Evolutionary conservation across 352 stramenopile species (phyloP).

Genomic region (Globisporangium uncinulatum): DNA sequence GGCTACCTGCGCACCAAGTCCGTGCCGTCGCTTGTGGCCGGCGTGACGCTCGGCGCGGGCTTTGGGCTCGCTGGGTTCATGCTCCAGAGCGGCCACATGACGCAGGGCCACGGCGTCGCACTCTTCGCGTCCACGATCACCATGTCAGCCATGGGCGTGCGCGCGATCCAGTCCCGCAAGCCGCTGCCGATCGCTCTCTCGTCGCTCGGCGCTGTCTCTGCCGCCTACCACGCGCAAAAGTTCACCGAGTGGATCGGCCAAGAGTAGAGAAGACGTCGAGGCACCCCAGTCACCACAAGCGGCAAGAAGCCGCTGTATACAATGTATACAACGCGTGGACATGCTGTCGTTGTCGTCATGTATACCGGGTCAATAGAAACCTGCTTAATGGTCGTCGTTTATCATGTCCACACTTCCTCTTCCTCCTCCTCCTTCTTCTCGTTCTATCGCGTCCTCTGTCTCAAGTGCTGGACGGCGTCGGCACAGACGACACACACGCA

Average conservation of each 20-base stretch:
- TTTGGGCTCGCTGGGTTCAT: constrained; percentile 77
- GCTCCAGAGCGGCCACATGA: constrained; percentile 77
- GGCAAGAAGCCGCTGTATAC: too few species aligned
- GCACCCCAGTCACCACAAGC: too few species aligned
- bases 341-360: neutral
- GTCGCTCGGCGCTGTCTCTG: constrained; percentile 66
- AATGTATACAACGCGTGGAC: too few species aligned
- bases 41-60: constrained; percentile 70
- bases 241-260: constrained; percentile 83
- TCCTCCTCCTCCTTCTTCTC: too few species aligned
- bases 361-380: constrained; percentile 7
- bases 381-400: constrained; percentile 4
- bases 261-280: constrained; percentile 33
- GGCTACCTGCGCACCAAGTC: constrained; percentile 81
- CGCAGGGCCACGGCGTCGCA: constrained; percentile 72
- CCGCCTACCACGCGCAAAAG: constrained; percentile 77
- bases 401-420: neutral
- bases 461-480: constrained; percentile 19
- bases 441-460: neutral
- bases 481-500: constrained; percentile 74
- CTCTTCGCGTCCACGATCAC: constrained; percentile 81
- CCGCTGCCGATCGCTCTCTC: constrained; percentile 69
- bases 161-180: constrained; percentile 69
- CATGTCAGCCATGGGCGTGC: constrained; percentile 81
- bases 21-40: constrained; percentile 74